Conservation (phyloP, 345 rosid species). For the Carallia pectinifolia region DNA sequence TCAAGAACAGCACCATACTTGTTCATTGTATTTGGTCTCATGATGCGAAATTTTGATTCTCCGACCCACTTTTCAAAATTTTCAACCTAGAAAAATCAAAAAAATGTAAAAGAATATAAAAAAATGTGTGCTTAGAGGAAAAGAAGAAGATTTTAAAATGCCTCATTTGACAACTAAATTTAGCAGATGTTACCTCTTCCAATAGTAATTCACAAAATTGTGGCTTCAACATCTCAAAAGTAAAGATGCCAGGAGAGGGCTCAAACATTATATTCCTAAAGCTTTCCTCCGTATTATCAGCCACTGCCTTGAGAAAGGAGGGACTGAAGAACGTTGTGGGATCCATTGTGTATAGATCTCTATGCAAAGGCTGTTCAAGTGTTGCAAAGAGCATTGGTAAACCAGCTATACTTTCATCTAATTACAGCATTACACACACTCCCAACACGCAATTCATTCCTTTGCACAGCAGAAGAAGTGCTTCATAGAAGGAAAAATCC, state of each 20-base stretch:
- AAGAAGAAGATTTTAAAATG: conserved; percentile 5
- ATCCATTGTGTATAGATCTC: conserved; percentile 59
- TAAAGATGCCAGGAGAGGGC: conserved; percentile 61
- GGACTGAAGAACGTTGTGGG: conserved; percentile 64
- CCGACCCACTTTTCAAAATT: conserved; percentile 86
- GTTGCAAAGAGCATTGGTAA: conserved; percentile 1
- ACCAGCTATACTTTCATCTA: background rate
- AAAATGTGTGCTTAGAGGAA: conserved; percentile 27
- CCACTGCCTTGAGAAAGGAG: conserved; percentile 65
- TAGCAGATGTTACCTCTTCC: conserved; percentile 55
- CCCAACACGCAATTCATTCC: background rate
- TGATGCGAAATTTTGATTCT: conserved; percentile 60
- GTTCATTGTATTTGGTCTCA: conserved; percentile 98
- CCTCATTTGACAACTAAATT: background rate
- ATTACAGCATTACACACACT: conserved; percentile 1
- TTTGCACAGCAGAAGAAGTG: background rate
- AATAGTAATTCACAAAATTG: conserved; percentile 62
- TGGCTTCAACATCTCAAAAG: conserved; percentile 82
- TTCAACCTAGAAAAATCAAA: conserved; percentile 70
- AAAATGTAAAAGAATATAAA: conserved; percentile 30
- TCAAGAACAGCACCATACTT: conserved; percentile 88
- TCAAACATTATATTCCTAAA: conserved; percentile 59
- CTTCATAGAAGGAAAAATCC: background rate
- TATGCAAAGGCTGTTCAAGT: conserved; percentile 62
- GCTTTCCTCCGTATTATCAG: conserved; percentile 56